A percentile compares a stretch with the other conserved stretches of the same genome.
phyloP scores from a whole-genome alignment of 257 asterid species.

The Cinchona pubescens region DNA sequence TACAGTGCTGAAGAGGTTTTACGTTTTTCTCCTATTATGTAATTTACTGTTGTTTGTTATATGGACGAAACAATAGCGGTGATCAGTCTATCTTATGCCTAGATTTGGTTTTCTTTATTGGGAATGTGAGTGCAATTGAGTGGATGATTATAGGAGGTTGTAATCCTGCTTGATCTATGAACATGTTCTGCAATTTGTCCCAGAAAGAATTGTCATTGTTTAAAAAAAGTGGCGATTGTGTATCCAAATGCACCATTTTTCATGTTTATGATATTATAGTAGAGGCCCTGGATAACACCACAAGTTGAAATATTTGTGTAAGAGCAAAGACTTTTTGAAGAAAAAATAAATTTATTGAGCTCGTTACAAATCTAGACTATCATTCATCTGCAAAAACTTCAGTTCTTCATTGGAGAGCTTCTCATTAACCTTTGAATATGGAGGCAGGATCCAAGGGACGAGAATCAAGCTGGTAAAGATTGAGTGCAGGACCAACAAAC shows the following conservation, averaged over 20 bases:
- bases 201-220: no score
- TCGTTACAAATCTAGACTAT: not conserved
- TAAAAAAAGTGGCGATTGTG: no score
- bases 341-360: not conserved
- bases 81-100: not conserved
- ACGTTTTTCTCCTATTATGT: not conserved
- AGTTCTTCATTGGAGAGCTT: not conserved
- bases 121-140: not conserved
- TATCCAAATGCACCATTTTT: not conserved
- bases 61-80: not conserved
- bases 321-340: no score
- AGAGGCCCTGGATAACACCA: not conserved
- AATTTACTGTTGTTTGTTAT: not conserved
- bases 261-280: not conserved
- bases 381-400: not conserved
- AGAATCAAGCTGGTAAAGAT: constrained; percentile 77
- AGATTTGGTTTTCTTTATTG: not conserved
- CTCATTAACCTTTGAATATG: constrained; percentile 45
- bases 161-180: no score
- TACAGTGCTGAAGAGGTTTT: not conserved
- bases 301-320: no score
- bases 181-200: no score
- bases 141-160: no score
- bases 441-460: constrained; percentile 68
- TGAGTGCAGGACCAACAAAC: constrained; percentile 74